A percentile compares a stretch with the other conserved stretches of the same genome.
These are phyloP conservation scores for Cicer bijugum DNA, from an alignment of 306 rosid genomes.

Conservation along the genomic window DNA sequence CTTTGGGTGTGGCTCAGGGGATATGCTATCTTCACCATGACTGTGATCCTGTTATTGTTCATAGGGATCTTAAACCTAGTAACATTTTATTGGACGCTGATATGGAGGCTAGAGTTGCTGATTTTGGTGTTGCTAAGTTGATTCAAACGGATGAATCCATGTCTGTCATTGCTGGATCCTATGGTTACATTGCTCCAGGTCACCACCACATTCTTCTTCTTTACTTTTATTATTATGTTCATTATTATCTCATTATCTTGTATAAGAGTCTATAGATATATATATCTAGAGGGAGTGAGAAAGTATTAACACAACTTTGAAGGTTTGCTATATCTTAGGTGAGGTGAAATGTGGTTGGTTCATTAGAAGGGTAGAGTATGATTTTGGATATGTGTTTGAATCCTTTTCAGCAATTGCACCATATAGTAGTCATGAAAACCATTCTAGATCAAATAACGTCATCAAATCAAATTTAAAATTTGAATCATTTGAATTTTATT, in stretches of 20 bases:
- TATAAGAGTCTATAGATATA: not conserved
- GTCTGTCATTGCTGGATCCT: conserved; percentile 97
- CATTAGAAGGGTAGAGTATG: not conserved
- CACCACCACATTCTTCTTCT: not conserved
- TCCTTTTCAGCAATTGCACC: no score
- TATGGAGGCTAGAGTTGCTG: conserved; percentile 95
- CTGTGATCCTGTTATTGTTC: conserved; percentile 88
- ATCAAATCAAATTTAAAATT: no score
- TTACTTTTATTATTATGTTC: not conserved
- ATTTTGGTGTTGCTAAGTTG: conserved; percentile 91
- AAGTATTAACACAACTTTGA: not conserved
- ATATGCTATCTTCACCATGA: conserved; percentile 96
- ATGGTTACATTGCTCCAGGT: conserved; percentile 99
- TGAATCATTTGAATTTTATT: no score
- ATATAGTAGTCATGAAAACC: no score
- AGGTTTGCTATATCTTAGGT: not conserved
- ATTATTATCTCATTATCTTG: conserved; percentile 1
- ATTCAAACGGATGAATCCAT: conserved; percentile 82
- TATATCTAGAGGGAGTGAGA: not conserved
- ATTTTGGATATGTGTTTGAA: not conserved
- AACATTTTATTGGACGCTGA: conserved; percentile 81
- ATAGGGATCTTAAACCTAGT: conserved; percentile 90
- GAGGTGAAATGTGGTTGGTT: not conserved
- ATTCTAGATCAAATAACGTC: no score
- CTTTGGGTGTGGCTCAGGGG: conserved; percentile 93